Percentiles rank a stretch among this genome's conserved stretches.
Evolutionary conservation across 2,329 filamentous ascomycete species (phyloP).

Genomic region (Claviceps sp.): DNA sequence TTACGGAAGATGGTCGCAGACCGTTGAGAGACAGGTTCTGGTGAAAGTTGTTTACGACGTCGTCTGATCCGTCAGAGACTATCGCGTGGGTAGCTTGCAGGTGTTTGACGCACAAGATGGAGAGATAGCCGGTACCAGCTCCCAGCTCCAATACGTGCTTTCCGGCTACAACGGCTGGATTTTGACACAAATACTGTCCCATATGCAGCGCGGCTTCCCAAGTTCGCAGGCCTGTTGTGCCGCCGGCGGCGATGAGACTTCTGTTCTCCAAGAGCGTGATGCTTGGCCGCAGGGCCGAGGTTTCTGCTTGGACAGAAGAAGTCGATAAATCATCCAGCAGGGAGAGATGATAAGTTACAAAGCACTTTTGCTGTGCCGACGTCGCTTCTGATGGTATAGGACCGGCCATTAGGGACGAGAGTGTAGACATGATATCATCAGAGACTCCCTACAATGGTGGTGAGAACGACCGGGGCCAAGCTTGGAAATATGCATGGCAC

Average conservation of each 20-base stretch:
- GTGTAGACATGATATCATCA: conserved; percentile 59
- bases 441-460: conserved; percentile 55
- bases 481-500: background rate
- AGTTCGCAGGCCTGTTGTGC: conserved; percentile 64
- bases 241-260: conserved; percentile 53
- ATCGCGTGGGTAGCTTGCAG: conserved; percentile 46
- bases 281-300: conserved; percentile 4
- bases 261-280: conserved; percentile 59
- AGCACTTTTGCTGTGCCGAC: conserved; percentile 57
- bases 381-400: conserved; percentile 50
- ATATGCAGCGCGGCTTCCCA: conserved; percentile 73
- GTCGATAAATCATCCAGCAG: conserved; percentile 12
- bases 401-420: conserved; percentile 51
- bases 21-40: conserved; percentile 58
- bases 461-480: conserved; percentile 12
- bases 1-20: conserved; percentile 38
- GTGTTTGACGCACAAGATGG: conserved; percentile 58
- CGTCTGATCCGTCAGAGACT: conserved; percentile 62
- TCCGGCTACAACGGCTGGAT: conserved; percentile 30
- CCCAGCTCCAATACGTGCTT: conserved; percentile 59
- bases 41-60: conserved; percentile 53
- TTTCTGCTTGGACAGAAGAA: background rate
- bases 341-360: conserved; percentile 56
- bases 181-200: conserved; percentile 50
- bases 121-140: conserved; percentile 63